These are phyloP conservation scores for Candida succiphila DNA, from an alignment of 805 yeast species.

Conservation along the genomic window DNA sequence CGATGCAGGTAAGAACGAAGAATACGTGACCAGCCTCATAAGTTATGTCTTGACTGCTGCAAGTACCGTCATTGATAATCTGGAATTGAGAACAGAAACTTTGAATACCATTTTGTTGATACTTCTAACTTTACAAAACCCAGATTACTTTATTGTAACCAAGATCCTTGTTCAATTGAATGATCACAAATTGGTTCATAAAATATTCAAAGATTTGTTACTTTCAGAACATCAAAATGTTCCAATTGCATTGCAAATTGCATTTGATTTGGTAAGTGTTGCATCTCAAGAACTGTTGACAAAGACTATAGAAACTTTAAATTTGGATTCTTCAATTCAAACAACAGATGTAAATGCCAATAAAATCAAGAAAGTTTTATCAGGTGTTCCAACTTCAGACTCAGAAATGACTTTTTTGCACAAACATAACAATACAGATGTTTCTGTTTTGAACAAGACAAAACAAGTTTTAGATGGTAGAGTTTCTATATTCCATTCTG, in stretches of 20 bases:
- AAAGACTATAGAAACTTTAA: slow-evolving; percentile 33
- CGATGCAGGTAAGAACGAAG: slow-evolving; percentile 32
- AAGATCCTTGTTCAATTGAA: slow-evolving; percentile 85
- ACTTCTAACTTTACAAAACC: slow-evolving; percentile 44
- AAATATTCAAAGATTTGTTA: slow-evolving; percentile 55
- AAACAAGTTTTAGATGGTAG: slow-evolving; percentile 81
- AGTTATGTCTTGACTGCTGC: slow-evolving; percentile 71
- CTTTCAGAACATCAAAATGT: slow-evolving; percentile 28
- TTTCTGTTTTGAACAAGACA: slow-evolving; percentile 69
- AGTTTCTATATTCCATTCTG: slow-evolving; percentile 90
- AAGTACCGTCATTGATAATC: slow-evolving; percentile 54
- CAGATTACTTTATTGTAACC: slow-evolving; percentile 77
- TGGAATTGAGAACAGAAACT: slow-evolving; percentile 55
- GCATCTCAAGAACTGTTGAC: slow-evolving; percentile 85
- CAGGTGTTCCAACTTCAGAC: slow-evolving; percentile 94
- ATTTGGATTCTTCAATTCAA: slow-evolving; percentile 12
- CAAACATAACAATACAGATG: slow-evolving; percentile 82
- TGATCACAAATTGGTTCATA: slow-evolving; percentile 60
- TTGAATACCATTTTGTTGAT: slow-evolving; percentile 54
- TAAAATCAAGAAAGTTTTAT: slow-evolving; percentile 58
- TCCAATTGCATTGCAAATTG: slow-evolving; percentile 80
- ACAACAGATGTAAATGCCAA: slow-evolving; percentile 6
- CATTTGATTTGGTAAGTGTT: slow-evolving; percentile 85
- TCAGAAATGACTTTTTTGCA: slow-evolving; percentile 79
- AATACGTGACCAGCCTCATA: slow-evolving; percentile 42